Base-by-base conservation (phyloP, 2,329 filamentous ascomycete species). In the Exophiala sp. region DNA sequence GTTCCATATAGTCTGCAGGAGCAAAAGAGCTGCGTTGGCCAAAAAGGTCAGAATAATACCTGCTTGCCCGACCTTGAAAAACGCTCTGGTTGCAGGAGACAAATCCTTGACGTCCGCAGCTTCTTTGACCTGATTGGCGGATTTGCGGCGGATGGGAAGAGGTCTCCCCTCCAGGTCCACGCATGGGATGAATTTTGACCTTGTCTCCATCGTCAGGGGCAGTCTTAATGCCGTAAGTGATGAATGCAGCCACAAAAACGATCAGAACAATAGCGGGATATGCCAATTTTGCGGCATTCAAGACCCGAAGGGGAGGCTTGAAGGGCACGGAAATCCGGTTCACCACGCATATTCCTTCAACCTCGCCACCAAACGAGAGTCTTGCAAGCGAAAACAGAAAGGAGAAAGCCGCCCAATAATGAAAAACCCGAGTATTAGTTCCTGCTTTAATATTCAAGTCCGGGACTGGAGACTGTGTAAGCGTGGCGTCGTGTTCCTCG, bases 91-190 rank as follows among this genome's bases (percentile, higher is more conserved):
- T 40, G 75, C 72, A n/a, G 73, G 77, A 54, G 82, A 83, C 66
- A 88, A 82, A 59, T 81, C 76, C 57, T 71, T 70, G 53, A 69
- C 70, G 21, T 61, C 59, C 56, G 69, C 66, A 44, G 65, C 65
- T 53, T 71, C 68, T 60, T 73, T 72, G 57, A 72, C 71, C 64
- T 68, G 72, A 62, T 67, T 70, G 66, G 69, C 73, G 58, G 66
- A 68, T 64, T 65, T 77, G 66, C 69, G 73, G 70, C 73, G 80
- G 64, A 82, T 85, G 52, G 88, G 89, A 46, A 96, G 73, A 27
- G 88, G 88, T 66, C 94, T 90, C 59, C n/a, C 90, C 91, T 48
- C 88, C 90, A 1, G 90, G 89, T n/a, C 90, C 90, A 46, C 77
- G 48, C 53, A 58, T 53, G 10, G 59, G 44, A 27, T 59, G 56